Evolutionary conservation across 495 filamentous ascomycete genomes (phyloP).

Genomic region (Talaromyces liani): DNA sequence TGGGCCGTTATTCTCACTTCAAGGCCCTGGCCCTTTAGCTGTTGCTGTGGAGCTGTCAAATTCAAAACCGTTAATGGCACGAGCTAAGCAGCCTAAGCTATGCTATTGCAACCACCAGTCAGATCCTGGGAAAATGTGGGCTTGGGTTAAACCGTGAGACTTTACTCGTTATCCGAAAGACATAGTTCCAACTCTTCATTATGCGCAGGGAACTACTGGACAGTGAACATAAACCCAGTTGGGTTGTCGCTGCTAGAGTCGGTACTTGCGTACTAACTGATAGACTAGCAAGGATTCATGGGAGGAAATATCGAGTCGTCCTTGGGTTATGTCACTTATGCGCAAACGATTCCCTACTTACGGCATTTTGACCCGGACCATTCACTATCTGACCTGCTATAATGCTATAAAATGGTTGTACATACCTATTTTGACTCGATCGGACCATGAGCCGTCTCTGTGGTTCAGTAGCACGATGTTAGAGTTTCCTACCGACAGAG

Average conservation of each 20-base stretch:
- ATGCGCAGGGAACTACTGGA: background rate
- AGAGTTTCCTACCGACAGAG: background rate
- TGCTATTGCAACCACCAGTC: background rate
- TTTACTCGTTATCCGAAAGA: background rate
- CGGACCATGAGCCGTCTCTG: background rate
- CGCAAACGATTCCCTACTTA: background rate
- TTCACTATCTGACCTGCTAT: background rate
- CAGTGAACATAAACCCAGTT: background rate
- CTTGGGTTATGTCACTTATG: background rate
- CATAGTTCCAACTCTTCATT: background rate
- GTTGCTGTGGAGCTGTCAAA: background rate
- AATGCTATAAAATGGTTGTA: background rate
- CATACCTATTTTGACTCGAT: background rate
- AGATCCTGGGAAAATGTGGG: background rate
- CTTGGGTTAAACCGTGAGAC: background rate
- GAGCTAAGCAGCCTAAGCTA: background rate
- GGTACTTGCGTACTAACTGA: background rate
- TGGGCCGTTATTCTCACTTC: background rate
- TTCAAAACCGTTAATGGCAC: background rate
- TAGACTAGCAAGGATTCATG: background rate
- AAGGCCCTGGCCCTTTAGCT: background rate
- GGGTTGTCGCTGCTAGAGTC: background rate
- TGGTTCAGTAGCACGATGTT: background rate
- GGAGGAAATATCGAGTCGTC: background rate
- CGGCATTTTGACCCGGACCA: background rate